Base-by-base conservation (phyloP, 306 rosid genomes). In the Arachis stenosperma region DNA sequence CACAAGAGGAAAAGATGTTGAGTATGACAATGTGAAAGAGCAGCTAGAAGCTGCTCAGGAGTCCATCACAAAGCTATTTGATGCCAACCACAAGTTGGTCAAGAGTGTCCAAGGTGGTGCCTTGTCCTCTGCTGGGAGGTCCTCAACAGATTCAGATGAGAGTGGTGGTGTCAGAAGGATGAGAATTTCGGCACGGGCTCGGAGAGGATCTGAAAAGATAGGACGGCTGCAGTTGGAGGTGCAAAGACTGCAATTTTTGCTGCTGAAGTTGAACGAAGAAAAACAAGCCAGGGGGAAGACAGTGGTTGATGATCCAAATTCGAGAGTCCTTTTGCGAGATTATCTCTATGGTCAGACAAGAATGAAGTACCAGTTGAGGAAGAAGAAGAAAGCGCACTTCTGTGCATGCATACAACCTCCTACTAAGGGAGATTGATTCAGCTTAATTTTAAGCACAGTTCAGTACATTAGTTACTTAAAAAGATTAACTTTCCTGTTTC, bases 221-320 rank as follows among this genome's bases (percentile, higher is more conserved):
- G 98, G 99, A 30, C 79, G 87, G 73, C 84, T 95, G 73, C 98
- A 95, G 77, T 72, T 88, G 80, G 97, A 95, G 84, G 89, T 95
- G 67, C 98, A 95, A 80, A 90, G 89, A 64, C 81, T 95, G 71
- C 99, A 92, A 69, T 88, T 95, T 81, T 81, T 88, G 53, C 89
- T 95, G 15, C 82, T 95, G 74, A 92, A 88, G 65, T 86, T 88
- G 44, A 96, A 88, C 30, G 96, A 84, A 27, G 93, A 83, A 44
- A 95, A 83, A 56, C 86, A 84, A 69, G 76, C 71, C 47, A 88
- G 74, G 75, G 86, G 83, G 15, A 84, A 79, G 60, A 70, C 89
- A 2, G 78, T 79, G 71, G 62, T 87, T 57, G 74, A 77, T 4
- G 97, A 95, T 76, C 73, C 82, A 66, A 89, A 69, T 53, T 66